These are phyloP conservation scores for Telfairia occidentalis DNA, from an alignment of 331 rosid species.

Conservation along the genomic window DNA sequence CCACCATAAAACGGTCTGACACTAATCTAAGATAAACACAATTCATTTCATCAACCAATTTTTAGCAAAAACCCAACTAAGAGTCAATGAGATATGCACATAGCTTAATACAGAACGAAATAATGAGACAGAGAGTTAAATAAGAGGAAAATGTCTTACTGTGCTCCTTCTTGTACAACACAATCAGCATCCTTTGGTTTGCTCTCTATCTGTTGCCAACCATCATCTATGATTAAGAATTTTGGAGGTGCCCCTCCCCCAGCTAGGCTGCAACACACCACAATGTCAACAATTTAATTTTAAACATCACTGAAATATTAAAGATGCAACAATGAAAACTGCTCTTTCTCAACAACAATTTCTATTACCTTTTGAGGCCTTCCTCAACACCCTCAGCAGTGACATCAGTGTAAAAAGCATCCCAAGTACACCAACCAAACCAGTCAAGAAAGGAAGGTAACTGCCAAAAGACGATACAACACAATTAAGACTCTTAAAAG, in stretches of 20 bases:
- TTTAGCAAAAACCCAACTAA: not conserved
- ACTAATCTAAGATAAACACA: not conserved
- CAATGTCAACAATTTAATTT: constrained; percentile 7
- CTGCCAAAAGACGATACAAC: constrained; percentile 24
- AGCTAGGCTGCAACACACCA: constrained; percentile 45
- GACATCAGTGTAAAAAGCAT: constrained; percentile 94
- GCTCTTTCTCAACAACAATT: not conserved
- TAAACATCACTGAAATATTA: not conserved
- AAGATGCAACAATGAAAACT: not conserved
- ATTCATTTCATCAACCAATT: not conserved
- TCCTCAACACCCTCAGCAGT: constrained; percentile 90
- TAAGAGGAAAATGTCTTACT: constrained; percentile 38
- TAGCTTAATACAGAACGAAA: not conserved
- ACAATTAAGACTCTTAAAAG: not conserved
- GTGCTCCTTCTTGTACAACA: constrained; percentile 82
- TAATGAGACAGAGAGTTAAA: not conserved
- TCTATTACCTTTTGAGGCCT: constrained; percentile 69
- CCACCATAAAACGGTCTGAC: not conserved
- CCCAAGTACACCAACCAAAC: constrained; percentile 99
- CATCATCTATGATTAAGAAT: constrained; percentile 89
- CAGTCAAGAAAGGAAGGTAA: constrained; percentile 77
- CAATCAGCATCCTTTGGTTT: constrained; percentile 41
- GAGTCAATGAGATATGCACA: not conserved
- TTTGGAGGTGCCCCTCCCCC: constrained; percentile 82
- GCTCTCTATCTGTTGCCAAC: constrained; percentile 94